Base-by-base conservation (phyloP, 345 rosid species). In the Eucalyptus microcorys region DNA sequence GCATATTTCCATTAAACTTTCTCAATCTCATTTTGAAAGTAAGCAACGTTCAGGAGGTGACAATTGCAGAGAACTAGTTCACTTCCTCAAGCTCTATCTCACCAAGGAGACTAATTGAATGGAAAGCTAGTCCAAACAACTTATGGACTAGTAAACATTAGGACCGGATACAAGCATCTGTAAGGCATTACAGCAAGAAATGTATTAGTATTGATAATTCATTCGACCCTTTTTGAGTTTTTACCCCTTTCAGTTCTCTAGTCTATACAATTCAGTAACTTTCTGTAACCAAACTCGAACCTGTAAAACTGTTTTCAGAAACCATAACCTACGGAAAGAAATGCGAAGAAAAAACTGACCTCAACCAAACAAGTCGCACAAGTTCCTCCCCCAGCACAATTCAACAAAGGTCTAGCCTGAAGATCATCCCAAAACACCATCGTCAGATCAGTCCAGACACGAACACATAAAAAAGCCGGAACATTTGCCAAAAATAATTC, bases 301-400 rank as follows among this genome's bases (percentile, higher is more conserved):
- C 30, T 26, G 43, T 76, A 21, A 1, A 76, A 37, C 84, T 76
- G 47, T 76, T 40, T 76, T 76, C 84, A 76, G 30, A 40, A 76
- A 40, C 84, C 47, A 40, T 21, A 21, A 76, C 14, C 47, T 40
- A 22, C 42, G 26, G 30, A 76, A 10, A 76, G 42, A 21, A 40
- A 37, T 19, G 84, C 15, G 9, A 6, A 76, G 30, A 6, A 71
- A 76, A 76, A 76, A 21, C 84, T 22, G 89, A 97, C 99, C 97
- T 97, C 99, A 66, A 96, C 98, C 96, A 95, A 92, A 93, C 99
- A 97, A 89, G 99, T 95, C 8, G 91, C 97, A 90, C 99, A 97
- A 80, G 99, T 96, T 80, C 99, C 99, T 89, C 95, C 98, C 40
- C 99, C 99, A 45, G 94, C 99, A 90, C 99, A 97, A 87, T 97